Conservation (phyloP, 1,284 basidiomycete species). For the Lentinula novae-zelandiae region DNA sequence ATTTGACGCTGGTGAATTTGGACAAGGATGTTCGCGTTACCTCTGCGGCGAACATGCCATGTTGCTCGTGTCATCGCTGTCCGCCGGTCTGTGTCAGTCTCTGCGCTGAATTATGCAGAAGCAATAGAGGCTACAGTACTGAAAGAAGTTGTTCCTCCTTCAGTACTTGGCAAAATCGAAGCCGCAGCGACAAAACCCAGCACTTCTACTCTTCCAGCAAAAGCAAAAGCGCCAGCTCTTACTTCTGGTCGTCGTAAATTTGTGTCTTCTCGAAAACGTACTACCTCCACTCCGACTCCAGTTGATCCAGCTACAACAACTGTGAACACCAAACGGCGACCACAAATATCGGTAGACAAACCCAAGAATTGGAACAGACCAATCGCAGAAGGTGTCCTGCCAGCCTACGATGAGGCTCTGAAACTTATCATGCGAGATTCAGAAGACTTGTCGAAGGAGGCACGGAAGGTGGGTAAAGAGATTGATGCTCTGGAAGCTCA, state of each 20-base stretch:
- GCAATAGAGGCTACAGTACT: neutral
- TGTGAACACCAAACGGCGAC: slow-evolving; percentile 1
- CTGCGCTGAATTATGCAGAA: neutral
- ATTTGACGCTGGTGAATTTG: neutral
- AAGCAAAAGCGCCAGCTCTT: neutral
- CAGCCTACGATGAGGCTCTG: slow-evolving; percentile 83
- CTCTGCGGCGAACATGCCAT: neutral
- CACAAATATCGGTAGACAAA: slow-evolving; percentile 9
- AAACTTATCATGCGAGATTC: slow-evolving; percentile 58
- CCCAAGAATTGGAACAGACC: slow-evolving; percentile 61
- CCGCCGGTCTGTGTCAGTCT: neutral
- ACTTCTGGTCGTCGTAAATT: neutral
- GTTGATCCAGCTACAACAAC: neutral
- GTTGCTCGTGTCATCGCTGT: neutral
- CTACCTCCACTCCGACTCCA: neutral
- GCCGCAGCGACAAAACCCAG: neutral
- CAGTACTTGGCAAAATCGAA: neutral
- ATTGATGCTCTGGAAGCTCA: neutral
- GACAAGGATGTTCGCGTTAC: neutral
- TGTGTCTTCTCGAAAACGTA: neutral
- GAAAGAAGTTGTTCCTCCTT: neutral
- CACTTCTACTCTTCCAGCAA: neutral
- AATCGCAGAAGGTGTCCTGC: slow-evolving; percentile 61
- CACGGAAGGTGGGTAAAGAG: slow-evolving; percentile 22
- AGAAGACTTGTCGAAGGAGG: slow-evolving; percentile 32